phyloP scores from a whole-genome alignment of 1,284 basidiomycete species.

The Meripilus lineatus region DNA sequence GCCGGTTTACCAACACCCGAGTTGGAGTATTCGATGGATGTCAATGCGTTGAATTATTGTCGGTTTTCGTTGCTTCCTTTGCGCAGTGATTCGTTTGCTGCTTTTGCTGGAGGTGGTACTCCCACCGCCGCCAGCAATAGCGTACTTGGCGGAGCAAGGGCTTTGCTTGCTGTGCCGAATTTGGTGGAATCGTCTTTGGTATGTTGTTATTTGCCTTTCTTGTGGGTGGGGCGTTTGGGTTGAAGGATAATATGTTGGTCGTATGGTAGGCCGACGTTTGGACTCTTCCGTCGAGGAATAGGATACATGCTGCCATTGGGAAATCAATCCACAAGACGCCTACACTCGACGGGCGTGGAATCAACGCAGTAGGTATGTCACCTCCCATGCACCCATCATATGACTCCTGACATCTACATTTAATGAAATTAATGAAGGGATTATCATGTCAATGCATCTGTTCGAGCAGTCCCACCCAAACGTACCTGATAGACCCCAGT shows the following conservation, averaged over 20 bases:
- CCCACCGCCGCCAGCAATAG: no score
- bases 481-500: slow-evolving; percentile 29
- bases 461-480: slow-evolving; percentile 32
- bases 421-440: slow-evolving; percentile 43
- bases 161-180: slow-evolving; percentile 78
- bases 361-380: slow-evolving; percentile 27
- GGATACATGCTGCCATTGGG: slow-evolving; percentile 79
- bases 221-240: neutral
- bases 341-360: slow-evolving; percentile 38
- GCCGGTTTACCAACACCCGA: slow-evolving; percentile 45
- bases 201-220: slow-evolving; percentile 20
- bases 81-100: no score
- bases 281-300: slow-evolving; percentile 54
- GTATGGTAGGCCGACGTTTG: slow-evolving; percentile 71
- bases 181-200: slow-evolving; percentile 83
- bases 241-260: neutral
- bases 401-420: neutral
- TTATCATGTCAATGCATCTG: slow-evolving; percentile 83
- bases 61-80: slow-evolving; percentile 57
- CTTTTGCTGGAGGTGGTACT: no score
- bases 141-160: slow-evolving; percentile 22
- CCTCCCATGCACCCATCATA: neutral
- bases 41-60: slow-evolving; percentile 90
- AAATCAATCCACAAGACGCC: slow-evolving; percentile 34
- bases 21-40: slow-evolving; percentile 65